Evolutionary conservation across 2,329 filamentous ascomycete genomes (phyloP).

Genomic region (Triangularia setosa): DNA sequence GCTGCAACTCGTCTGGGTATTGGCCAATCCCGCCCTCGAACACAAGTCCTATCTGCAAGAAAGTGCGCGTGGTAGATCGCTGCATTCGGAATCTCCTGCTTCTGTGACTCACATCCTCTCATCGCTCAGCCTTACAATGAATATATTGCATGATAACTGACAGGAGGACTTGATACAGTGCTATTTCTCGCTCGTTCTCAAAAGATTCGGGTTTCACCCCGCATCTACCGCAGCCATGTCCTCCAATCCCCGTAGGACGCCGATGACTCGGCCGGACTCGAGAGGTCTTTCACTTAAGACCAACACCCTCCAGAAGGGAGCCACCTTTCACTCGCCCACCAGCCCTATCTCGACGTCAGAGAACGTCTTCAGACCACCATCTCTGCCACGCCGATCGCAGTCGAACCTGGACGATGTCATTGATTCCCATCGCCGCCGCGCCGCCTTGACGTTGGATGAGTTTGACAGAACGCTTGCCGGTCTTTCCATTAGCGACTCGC

Average conservation of each 20-base stretch:
- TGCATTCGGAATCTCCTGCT: conserved; percentile 19
- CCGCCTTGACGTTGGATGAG: conserved; percentile 60
- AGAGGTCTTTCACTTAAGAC: conserved; percentile 47
- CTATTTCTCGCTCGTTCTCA: conserved; percentile 16
- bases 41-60: conserved; percentile 6
- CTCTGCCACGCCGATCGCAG: conserved; percentile 62
- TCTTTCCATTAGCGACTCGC: conserved; percentile 34
- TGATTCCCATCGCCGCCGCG: conserved; percentile 64
- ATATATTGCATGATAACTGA: conserved; percentile 25
- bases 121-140: conserved; percentile 20
- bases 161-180: conserved; percentile 20
- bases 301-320: conserved; percentile 64
- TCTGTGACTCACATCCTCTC: conserved; percentile 26
- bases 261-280: conserved; percentile 43
- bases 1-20: background rate
- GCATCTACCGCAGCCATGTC: conserved; percentile 30
- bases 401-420: conserved; percentile 69
- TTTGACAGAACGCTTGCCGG: conserved; percentile 61
- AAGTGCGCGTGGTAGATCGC: conserved; percentile 7
- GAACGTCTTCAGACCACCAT: conserved; percentile 45
- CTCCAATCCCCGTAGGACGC: conserved; percentile 39
- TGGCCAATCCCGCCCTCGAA: conserved; percentile 3
- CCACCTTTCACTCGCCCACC: conserved; percentile 59
- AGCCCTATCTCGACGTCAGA: conserved; percentile 38
- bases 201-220: conserved; percentile 24